These are phyloP conservation scores for Claviceps capensis DNA, from an alignment of 2,329 filamentous ascomycete species.

Conservation along the genomic window DNA sequence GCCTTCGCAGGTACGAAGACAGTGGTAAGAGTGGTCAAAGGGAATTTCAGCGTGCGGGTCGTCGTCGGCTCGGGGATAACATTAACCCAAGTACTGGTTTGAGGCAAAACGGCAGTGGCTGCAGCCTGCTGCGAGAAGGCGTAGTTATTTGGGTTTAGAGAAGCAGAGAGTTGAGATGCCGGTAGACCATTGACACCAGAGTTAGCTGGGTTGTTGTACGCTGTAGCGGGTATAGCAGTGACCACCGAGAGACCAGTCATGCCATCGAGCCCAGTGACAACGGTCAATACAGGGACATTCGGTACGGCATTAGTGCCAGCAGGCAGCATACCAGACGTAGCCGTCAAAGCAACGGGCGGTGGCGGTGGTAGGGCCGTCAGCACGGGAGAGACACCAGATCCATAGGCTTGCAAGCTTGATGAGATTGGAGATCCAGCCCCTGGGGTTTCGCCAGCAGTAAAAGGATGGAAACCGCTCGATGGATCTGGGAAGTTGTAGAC, in stretches of 20 bases:
- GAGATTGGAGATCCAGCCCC: conserved; percentile 5
- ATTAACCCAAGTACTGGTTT: conserved; percentile 26
- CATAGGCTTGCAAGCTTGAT: conserved; percentile 17
- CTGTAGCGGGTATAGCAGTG: conserved; percentile 7
- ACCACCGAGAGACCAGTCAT: conserved; percentile 11
- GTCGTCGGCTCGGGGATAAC: conserved; percentile 24
- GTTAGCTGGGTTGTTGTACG: conserved; percentile 8
- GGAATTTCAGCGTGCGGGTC: conserved; percentile 26
- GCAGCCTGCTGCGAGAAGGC: conserved; percentile 8
- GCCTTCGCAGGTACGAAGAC: conserved; percentile 13
- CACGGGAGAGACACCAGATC: conserved; percentile 2
- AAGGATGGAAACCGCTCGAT: conserved; percentile 6
- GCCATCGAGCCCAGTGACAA: conserved; percentile 12
- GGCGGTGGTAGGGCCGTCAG: conserved; percentile 1
- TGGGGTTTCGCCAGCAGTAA: conserved; percentile 6
- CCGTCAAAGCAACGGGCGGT: conserved; percentile 9
- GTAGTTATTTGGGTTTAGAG: conserved; percentile 10
- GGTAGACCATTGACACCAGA: conserved; percentile 8
- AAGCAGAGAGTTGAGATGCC: conserved; percentile 4
- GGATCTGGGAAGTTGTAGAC: conserved; percentile 14
- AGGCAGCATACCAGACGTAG: conserved; percentile 9
- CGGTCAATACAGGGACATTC: conserved; percentile 12
- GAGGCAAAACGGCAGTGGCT: conserved; percentile 9
- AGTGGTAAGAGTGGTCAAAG: conserved; percentile 24
- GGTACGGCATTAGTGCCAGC: conserved; percentile 13